A percentile compares a stretch with the other conserved stretches of the same genome.
These are phyloP conservation scores for Umbelopsis ramanniana DNA, from an alignment of 192 early-diverging fungal species.

Conservation along the genomic window DNA sequence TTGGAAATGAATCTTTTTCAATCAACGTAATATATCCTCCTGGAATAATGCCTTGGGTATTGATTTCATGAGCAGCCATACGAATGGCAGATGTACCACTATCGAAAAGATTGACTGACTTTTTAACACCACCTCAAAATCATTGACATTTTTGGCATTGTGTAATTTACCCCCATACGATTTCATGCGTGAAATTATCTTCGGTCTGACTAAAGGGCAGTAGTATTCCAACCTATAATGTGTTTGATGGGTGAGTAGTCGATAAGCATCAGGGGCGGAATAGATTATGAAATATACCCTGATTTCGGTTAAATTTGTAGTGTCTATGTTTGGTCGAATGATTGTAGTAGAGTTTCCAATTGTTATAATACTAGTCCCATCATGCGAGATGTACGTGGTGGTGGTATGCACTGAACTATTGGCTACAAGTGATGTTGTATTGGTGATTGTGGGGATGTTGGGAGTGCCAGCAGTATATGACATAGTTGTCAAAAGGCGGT, in stretches of 20 bases:
- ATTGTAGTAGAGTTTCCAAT: neutral
- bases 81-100: slow-evolving; percentile 57
- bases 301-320: slow-evolving; percentile 7
- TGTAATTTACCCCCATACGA: slow-evolving; percentile 42
- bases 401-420: neutral
- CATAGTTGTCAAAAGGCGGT: neutral
- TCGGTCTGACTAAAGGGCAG: slow-evolving; percentile 39
- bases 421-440: neutral
- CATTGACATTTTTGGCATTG: no score
- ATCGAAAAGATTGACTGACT: no score
- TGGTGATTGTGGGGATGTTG: neutral
- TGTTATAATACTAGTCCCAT: neutral
- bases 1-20: slow-evolving; percentile 54
- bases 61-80: slow-evolving; percentile 54
- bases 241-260: neutral
- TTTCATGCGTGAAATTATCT: slow-evolving; percentile 37
- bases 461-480: neutral
- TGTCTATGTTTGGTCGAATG: slow-evolving; percentile 13
- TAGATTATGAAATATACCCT: neutral
- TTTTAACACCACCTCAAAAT: neutral
- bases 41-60: slow-evolving; percentile 46
- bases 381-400: slow-evolving; percentile 3
- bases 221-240: slow-evolving; percentile 36
- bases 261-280: neutral
- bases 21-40: slow-evolving; percentile 53